Evolutionary conservation across 305 asterid genomes (phyloP), one percentile per base, ranked within the genome.

Genomic region (Fraxinus angustifolia): DNA sequence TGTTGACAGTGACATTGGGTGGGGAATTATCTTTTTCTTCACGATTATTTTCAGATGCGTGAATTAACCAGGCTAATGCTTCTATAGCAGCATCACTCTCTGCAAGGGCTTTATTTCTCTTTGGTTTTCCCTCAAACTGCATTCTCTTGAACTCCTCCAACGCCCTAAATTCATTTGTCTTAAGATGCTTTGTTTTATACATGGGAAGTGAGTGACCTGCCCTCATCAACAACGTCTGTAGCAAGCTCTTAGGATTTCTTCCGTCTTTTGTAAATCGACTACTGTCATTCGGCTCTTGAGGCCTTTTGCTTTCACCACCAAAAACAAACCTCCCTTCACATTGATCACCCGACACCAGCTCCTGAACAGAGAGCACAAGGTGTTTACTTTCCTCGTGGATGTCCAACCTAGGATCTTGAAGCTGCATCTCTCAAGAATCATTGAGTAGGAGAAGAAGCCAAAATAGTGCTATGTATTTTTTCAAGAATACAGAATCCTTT

Each of bases 41-140:
- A 2, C 73, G 80, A 77, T 83, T 86, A 45, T 80, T 86, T 40
- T 93, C 94, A 8, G 94, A 90, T 26, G 98, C 92, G 83, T 90
- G 95, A 68, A 97, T 96, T 73, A 96, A 87, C 97, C 96, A 93
- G 40, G 94, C 98, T 84, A 95, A 79, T 71, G 98, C 97, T 89
- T 96, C 97, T 28, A 94, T 80, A 50, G 99, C 97, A 35, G 97
- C 97, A 87, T 92, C 98, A 81, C 90, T 91, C 90, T 96, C 99
- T 2, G 99, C 98, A 30, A 96, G 92, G 53, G 80, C 85, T 86
- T 92, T 96, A 60, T 88, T 96, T 83, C 89, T 91, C 93, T 92
- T 93, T 0, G 99, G 97, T 86, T 94, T 93, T 31, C 99, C 97
- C 73, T 93, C 97, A 89, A 96, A 93, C 87, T 94, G 99, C 97